phyloP scores from a whole-genome alignment of 179 eudicot genomes.

The Silene vulgaris region DNA sequence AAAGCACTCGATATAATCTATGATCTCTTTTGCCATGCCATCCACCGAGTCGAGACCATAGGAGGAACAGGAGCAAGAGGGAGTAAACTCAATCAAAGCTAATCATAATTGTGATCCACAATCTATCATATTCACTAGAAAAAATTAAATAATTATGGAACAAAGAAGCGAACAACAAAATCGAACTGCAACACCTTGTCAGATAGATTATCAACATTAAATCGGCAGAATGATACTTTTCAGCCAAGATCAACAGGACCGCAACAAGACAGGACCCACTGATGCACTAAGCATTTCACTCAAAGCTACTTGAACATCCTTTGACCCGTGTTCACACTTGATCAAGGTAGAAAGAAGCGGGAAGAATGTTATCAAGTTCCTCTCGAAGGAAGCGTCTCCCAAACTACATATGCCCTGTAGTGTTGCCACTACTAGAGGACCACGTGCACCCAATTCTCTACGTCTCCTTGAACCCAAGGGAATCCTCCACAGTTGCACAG shows the following conservation, averaged over 20 bases:
- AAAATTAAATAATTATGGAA: constrained; percentile 3
- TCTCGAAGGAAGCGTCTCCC: constrained; percentile 61
- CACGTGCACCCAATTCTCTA: constrained; percentile 75
- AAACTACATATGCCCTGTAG: constrained; percentile 68
- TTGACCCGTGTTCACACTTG: constrained; percentile 81
- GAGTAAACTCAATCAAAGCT: background rate
- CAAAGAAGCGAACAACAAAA: constrained; percentile 23
- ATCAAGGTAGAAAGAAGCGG: constrained; percentile 66
- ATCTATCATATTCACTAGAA: constrained; percentile 17
- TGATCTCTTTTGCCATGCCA: constrained; percentile 18
- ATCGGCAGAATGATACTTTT: constrained; percentile 13
- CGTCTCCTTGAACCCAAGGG: constrained; percentile 73
- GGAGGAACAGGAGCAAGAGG: constrained; percentile 15
- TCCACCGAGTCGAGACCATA: background rate
- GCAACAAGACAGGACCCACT: constrained; percentile 74
- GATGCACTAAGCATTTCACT: constrained; percentile 69
- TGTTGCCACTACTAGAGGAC: constrained; percentile 77
- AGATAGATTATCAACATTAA: constrained; percentile 20
- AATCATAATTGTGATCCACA: background rate
- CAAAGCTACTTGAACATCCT: constrained; percentile 71
- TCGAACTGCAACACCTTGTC: constrained; percentile 13
- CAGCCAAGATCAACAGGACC: constrained; percentile 46
- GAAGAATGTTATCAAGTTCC: constrained; percentile 55
- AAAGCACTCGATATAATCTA: constrained; percentile 21
- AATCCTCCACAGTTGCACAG: constrained; percentile 43